Evolutionary conservation across 345 rosid genomes (phyloP).

Genomic region (Ailanthus altissimus): DNA sequence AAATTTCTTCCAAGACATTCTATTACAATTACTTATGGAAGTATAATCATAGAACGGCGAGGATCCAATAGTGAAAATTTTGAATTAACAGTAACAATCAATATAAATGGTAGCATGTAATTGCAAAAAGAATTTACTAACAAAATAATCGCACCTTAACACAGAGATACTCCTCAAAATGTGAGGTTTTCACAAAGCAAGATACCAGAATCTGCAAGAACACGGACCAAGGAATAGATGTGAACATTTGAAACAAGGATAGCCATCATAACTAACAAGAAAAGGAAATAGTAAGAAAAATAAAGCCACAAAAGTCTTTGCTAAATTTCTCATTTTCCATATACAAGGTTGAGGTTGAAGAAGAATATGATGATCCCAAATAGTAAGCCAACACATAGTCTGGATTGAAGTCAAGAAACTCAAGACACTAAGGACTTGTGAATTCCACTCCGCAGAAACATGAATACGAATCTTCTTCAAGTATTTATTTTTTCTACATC

Average conservation of each 20-base stretch:
- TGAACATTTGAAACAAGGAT: constrained; percentile 18
- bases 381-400: background rate
- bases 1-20: constrained; percentile 1
- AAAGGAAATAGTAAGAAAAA: background rate
- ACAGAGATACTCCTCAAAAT: constrained; percentile 74
- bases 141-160: constrained; percentile 61
- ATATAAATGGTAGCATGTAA: constrained; percentile 3
- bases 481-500: background rate
- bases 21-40: background rate
- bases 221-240: constrained; percentile 20
- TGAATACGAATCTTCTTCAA: background rate
- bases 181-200: constrained; percentile 93
- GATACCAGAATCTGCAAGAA: constrained; percentile 76
- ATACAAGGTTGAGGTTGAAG: background rate
- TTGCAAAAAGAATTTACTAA: constrained; percentile 11
- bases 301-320: constrained; percentile 1
- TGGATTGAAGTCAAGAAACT: constrained; percentile 6
- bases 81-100: background rate
- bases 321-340: background rate
- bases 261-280: background rate
- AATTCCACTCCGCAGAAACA: background rate
- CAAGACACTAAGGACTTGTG: background rate
- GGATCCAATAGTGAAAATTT: background rate
- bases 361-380: background rate
- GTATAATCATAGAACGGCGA: background rate